Evolutionary conservation across 495 filamentous ascomycete species (phyloP).

Genomic region (Astrothelium subdiscretum): DNA sequence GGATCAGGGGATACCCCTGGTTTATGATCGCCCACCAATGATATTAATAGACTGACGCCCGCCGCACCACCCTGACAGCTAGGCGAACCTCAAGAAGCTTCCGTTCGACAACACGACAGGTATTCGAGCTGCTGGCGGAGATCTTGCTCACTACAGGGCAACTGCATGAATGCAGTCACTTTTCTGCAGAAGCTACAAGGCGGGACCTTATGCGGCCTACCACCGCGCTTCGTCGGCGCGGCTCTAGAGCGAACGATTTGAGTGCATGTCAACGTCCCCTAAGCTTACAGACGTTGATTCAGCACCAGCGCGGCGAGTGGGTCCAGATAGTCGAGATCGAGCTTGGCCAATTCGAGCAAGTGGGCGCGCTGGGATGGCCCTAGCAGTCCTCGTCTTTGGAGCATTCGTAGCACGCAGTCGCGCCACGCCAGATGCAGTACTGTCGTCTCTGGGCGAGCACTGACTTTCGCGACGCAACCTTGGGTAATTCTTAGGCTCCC

Average conservation of each 20-base stretch:
- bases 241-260: background rate
- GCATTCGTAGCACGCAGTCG: background rate
- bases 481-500: background rate
- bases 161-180: no score
- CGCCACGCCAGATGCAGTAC: background rate
- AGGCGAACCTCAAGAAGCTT: background rate
- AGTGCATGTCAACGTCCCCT: background rate
- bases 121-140: background rate
- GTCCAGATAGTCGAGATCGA: conserved; percentile 1
- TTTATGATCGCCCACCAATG: background rate
- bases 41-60: background rate
- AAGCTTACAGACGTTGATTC: background rate
- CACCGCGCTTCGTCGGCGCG: no score
- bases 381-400: background rate
- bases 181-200: no score
- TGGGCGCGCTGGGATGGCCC: background rate
- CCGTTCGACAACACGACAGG: background rate
- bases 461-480: background rate
- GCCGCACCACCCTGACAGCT: background rate
- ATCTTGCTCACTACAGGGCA: background rate
- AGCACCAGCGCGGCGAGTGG: background rate
- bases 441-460: background rate
- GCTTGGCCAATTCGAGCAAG: background rate
- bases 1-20: background rate
- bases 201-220: no score